Evolutionary conservation across 2,329 filamentous ascomycete species (phyloP).

Genomic region (Neophaeococcomyces aloes): DNA sequence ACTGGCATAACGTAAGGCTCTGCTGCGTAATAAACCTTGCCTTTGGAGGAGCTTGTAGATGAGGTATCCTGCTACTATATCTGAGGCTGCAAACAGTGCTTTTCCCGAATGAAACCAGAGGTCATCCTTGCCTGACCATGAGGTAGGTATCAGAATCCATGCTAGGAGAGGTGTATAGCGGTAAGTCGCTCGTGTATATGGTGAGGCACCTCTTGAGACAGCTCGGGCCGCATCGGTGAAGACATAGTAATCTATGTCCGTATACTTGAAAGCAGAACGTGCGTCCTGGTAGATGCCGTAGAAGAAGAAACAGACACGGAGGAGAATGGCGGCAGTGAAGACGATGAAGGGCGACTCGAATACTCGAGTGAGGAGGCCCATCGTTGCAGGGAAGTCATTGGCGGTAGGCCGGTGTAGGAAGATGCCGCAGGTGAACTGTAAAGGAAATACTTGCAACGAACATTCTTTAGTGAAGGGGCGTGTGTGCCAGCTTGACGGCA

Average conservation of each 20-base stretch:
- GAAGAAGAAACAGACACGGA: conserved; percentile 64
- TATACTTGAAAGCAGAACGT: conserved; percentile 88
- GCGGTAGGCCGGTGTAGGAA: no score
- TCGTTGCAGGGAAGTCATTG: conserved; percentile 5
- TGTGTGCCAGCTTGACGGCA: background rate
- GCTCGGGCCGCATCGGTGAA: conserved; percentile 91
- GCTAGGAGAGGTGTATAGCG: conserved; percentile 90
- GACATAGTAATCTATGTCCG: conserved; percentile 96
- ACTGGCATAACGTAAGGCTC: conserved; percentile 64
- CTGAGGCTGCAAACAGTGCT: conserved; percentile 69
- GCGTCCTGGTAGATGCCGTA: conserved; percentile 92
- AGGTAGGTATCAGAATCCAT: conserved; percentile 78
- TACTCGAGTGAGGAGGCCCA: conserved; percentile 15
- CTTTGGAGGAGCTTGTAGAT: conserved; percentile 48
- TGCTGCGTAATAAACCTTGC: conserved; percentile 38
- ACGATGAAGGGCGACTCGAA: conserved; percentile 28
- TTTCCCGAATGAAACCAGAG: conserved; percentile 77
- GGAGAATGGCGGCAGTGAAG: conserved; percentile 37
- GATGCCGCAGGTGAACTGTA: background rate
- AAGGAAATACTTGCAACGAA: background rate
- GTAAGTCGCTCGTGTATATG: conserved; percentile 87
- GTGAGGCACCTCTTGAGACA: conserved; percentile 55
- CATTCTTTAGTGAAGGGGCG: background rate
- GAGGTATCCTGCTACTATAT: conserved; percentile 75
- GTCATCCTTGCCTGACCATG: conserved; percentile 39